These are phyloP conservation scores for Aspergillus kassunensis DNA, from an alignment of 495 filamentous ascomycete genomes.

Conservation along the genomic window DNA sequence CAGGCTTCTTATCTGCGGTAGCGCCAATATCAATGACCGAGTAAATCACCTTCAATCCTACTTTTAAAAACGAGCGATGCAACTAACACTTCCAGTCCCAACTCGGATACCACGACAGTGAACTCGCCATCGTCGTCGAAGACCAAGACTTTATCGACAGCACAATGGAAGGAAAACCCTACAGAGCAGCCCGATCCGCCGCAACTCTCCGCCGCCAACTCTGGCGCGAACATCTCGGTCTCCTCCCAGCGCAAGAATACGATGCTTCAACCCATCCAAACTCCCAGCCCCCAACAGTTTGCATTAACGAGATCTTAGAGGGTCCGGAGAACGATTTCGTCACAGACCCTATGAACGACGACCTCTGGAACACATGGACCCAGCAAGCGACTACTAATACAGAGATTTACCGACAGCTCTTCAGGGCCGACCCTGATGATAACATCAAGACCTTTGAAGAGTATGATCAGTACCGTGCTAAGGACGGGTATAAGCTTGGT, in stretches of 20 bases:
- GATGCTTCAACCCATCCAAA: slow-evolving; percentile 72
- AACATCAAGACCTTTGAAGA: slow-evolving; percentile 83
- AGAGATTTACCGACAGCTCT: slow-evolving; percentile 76
- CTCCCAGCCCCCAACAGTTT: slow-evolving; percentile 72
- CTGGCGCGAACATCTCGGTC: slow-evolving; percentile 90
- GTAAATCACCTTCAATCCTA: too few species aligned
- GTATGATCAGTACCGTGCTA: slow-evolving; percentile 72
- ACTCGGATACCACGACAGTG: slow-evolving; percentile 83
- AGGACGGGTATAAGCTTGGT: slow-evolving; percentile 66
- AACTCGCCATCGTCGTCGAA: slow-evolving; percentile 89
- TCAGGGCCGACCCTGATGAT: slow-evolving; percentile 91
- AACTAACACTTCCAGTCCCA: slow-evolving; percentile 54
- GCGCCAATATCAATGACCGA: slow-evolving; percentile 89
- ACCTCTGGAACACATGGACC: slow-evolving; percentile 85
- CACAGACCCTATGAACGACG: slow-evolving; percentile 72
- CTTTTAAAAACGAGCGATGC: too few species aligned
- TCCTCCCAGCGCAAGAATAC: slow-evolving; percentile 68
- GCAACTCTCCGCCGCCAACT: slow-evolving; percentile 78
- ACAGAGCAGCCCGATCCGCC: slow-evolving; percentile 69
- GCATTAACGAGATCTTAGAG: slow-evolving; percentile 63
- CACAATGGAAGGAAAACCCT: slow-evolving; percentile 74
- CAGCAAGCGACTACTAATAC: slow-evolving; percentile 73
- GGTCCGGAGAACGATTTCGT: slow-evolving; percentile 71
- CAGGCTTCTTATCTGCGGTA: slow-evolving; percentile 75
- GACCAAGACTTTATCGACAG: slow-evolving; percentile 70